Evolutionary conservation across 345 rosid genomes (phyloP).

Genomic region (Euclidium syriacum): DNA sequence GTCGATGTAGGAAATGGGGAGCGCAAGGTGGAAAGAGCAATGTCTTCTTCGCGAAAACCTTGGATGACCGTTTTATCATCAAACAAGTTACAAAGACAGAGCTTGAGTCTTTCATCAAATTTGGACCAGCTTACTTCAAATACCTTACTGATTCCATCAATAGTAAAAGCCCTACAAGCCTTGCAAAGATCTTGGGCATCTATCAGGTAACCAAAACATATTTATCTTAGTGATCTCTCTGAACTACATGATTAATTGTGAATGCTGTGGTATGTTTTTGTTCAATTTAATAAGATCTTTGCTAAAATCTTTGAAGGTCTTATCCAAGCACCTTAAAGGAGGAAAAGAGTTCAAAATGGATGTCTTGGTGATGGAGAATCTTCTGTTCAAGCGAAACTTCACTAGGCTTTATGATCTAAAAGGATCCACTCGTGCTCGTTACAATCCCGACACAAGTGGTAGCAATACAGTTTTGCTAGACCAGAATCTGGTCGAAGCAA

Average conservation of each 20-base stretch:
- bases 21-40: conserved; percentile 99
- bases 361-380: conserved; percentile 97
- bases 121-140: conserved; percentile 81
- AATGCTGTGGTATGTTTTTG: background rate
- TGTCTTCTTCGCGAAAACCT: conserved; percentile 92
- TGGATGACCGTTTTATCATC: conserved; percentile 94
- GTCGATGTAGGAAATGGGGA: conserved; percentile 98
- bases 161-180: conserved; percentile 78
- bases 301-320: conserved; percentile 50
- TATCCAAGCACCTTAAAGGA: conserved; percentile 77
- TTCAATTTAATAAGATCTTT: background rate
- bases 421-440: conserved; percentile 91
- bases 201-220: conserved; percentile 68
- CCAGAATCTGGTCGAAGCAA: conserved; percentile 93
- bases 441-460: conserved; percentile 87
- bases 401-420: conserved; percentile 86
- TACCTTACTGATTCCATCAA: conserved; percentile 73
- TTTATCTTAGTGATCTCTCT: background rate
- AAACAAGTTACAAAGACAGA: conserved; percentile 96
- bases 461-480: conserved; percentile 86
- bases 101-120: conserved; percentile 89
- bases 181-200: conserved; percentile 92
- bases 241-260: background rate
- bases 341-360: conserved; percentile 92
- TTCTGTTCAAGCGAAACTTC: conserved; percentile 69